Conservation (phyloP, 495 filamentous ascomycete genomes). For the Parathielavia appendiculata region DNA sequence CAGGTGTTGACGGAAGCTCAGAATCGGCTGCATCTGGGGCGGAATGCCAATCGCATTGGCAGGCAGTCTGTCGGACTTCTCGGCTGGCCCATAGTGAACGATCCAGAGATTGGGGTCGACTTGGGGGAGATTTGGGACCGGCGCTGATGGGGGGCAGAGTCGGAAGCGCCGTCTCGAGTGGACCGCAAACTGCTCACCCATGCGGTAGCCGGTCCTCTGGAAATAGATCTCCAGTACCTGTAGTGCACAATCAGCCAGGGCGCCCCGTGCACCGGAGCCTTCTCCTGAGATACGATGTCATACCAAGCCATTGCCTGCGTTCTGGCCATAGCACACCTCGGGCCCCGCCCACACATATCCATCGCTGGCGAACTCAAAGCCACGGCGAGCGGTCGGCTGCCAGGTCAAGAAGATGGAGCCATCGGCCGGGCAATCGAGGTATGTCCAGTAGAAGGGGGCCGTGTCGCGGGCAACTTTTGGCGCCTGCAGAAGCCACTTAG, state of each 20-base stretch:
- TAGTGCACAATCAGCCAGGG: slow-evolving; percentile 17
- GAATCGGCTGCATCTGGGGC: slow-evolving; percentile 54
- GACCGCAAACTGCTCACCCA: slow-evolving; percentile 61
- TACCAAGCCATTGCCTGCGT: slow-evolving; percentile 71
- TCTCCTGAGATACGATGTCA: slow-evolving; percentile 25
- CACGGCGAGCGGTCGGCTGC: slow-evolving; percentile 67
- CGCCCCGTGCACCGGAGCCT: neutral
- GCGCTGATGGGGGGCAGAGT: slow-evolving; percentile 58
- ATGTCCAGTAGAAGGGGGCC: slow-evolving; percentile 85
- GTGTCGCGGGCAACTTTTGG: slow-evolving; percentile 69
- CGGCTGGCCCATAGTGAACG: slow-evolving; percentile 78
- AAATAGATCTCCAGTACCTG: slow-evolving; percentile 73
- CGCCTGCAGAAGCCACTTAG: slow-evolving; percentile 72
- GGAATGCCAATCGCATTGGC: slow-evolving; percentile 54
- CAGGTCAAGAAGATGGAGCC: slow-evolving; percentile 78
- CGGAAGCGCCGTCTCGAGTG: slow-evolving; percentile 82
- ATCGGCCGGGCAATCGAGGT: slow-evolving; percentile 74
- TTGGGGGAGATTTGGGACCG: slow-evolving; percentile 53
- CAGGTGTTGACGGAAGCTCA: slow-evolving; percentile 61
- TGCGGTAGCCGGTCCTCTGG: slow-evolving; percentile 71
- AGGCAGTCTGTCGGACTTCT: slow-evolving; percentile 65
- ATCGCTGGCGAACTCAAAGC: slow-evolving; percentile 74
- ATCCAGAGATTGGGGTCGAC: slow-evolving; percentile 85
- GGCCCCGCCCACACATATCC: slow-evolving; percentile 83
- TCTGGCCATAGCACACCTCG: slow-evolving; percentile 64